Base-by-base conservation (phyloP, 1,284 basidiomycete species). In the Papiliotrema flavescens region DNA sequence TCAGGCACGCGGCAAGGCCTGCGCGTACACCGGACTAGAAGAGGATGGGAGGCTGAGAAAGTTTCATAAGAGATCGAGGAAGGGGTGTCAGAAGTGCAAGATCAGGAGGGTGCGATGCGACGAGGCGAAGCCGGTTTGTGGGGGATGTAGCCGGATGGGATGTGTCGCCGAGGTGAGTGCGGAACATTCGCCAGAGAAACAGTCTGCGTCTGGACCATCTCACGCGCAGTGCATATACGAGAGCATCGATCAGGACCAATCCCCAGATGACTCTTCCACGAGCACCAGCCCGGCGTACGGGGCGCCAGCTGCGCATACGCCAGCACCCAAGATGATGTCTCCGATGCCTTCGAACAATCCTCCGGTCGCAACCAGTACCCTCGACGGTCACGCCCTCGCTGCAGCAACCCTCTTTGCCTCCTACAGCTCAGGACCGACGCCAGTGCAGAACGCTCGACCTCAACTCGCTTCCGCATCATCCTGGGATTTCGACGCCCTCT, bases 71-170 rank as follows among this genome's bases (percentile, higher is more conserved):
- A 54, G 60, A 15, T 62, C 60, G 1, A 45, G 53, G 48, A 56
- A 51, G 22, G 60, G 60, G 2, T 62, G 60, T 43, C 49, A 51
- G 35, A 53, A 53, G 24, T 62, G 60, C 46, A 59, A 59, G 43
- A 50, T 49, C 17, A 45, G 57, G 35, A 48, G 60, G 47, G 57
- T 62, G 15, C 49, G 60, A 13, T 62, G 60, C 34, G 57, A 62
- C 34, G 60, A 62, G 40, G 36, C 1, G 22, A 57, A 55, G 43
- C 60, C 60, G 19, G 36, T 51, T 14, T 62, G 60, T 42, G 53
- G 55, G 45, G 52, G 54, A 22, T 62, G 60, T 39, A 24, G 40
- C 23, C 44, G 48, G 51, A 55, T 39, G 28, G 35, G 42, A 17
- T 24, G 23, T 17, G 47, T 49, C 13, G 41, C 37, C 15, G 17